These are phyloP conservation scores for Coemansia sp. DNA, from an alignment of 192 early-diverging fungal species.

Conservation along the genomic window DNA sequence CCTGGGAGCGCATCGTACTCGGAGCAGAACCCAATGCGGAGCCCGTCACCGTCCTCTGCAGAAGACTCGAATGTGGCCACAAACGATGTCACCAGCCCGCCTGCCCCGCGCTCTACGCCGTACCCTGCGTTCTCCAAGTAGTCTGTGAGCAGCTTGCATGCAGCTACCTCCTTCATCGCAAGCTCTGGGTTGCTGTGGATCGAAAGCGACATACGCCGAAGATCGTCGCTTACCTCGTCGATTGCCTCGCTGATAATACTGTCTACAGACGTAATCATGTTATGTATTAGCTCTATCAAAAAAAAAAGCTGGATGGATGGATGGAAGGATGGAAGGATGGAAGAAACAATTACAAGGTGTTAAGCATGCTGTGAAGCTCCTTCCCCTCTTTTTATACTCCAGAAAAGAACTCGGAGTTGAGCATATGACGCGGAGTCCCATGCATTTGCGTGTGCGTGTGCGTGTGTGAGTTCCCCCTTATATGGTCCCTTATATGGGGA, in stretches of 20 bases:
- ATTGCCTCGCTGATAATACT: slow-evolving; percentile 19
- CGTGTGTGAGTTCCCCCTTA: too few relatives aligned
- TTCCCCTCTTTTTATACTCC: too few relatives aligned
- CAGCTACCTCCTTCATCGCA: slow-evolving; percentile 57
- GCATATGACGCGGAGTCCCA: too few relatives aligned
- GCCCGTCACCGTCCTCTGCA: slow-evolving; percentile 32
- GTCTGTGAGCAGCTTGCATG: slow-evolving; percentile 62
- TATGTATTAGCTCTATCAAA: too few relatives aligned
- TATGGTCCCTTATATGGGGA: too few relatives aligned
- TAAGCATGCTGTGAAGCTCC: too few relatives aligned
- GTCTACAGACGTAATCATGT: slow-evolving; percentile 27
- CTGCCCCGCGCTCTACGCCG: slow-evolving; percentile 58
- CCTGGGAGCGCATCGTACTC: slow-evolving; percentile 70
- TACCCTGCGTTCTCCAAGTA: slow-evolving; percentile 70
- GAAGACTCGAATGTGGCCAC: slow-evolving; percentile 61
- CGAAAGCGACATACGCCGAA: slow-evolving; percentile 34
- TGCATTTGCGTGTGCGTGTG: too few relatives aligned
- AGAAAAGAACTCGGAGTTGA: too few relatives aligned
- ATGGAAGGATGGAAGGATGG: too few relatives aligned
- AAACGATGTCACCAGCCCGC: slow-evolving; percentile 73
- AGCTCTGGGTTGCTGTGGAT: slow-evolving; percentile 66
- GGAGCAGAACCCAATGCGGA: slow-evolving; percentile 60
- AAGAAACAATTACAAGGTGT: too few relatives aligned
- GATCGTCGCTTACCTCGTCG: slow-evolving; percentile 20
- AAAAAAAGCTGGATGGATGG: too few relatives aligned